Conservation (phyloP, 2,329 filamentous ascomycete genomes). For the Escovopsis weberi region DNA sequence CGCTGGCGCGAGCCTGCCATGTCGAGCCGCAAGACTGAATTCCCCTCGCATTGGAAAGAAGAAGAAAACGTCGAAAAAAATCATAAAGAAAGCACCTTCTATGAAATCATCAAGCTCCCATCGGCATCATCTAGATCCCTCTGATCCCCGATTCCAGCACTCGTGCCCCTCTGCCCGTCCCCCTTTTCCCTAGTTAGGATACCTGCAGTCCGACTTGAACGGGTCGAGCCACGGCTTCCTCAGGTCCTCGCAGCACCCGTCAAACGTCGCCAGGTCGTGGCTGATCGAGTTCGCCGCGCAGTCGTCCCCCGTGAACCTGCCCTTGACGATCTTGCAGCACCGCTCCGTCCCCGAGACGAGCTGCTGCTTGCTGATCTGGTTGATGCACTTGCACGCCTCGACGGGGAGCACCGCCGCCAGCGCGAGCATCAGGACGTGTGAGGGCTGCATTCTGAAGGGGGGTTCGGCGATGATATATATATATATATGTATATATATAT, state of each 20-base stretch:
- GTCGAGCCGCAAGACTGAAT: no score
- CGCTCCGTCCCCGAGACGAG: neutral
- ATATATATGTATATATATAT: no score
- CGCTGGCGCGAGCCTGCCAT: no score
- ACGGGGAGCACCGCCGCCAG: neutral
- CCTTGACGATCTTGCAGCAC: neutral
- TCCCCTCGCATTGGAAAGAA: no score
- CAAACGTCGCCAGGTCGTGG: neutral
- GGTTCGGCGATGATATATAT: neutral
- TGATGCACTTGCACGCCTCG: neutral
- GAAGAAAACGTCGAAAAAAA: no score
- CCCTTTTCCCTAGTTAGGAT: no score
- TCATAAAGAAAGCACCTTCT: no score
- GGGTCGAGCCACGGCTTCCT: neutral
- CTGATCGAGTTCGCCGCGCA: neutral
- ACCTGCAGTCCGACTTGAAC: neutral
- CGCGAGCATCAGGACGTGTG: neutral
- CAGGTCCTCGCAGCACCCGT: neutral
- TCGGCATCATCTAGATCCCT: no score
- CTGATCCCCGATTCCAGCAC: no score
- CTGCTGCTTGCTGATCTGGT: neutral
- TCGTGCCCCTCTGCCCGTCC: no score
- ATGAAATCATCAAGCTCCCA: no score
- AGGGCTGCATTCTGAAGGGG: neutral
- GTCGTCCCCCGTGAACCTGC: neutral